Evolutionary conservation across 2,329 filamentous ascomycete genomes (phyloP).

Genomic region (Paraconiothyrium sp.): DNA sequence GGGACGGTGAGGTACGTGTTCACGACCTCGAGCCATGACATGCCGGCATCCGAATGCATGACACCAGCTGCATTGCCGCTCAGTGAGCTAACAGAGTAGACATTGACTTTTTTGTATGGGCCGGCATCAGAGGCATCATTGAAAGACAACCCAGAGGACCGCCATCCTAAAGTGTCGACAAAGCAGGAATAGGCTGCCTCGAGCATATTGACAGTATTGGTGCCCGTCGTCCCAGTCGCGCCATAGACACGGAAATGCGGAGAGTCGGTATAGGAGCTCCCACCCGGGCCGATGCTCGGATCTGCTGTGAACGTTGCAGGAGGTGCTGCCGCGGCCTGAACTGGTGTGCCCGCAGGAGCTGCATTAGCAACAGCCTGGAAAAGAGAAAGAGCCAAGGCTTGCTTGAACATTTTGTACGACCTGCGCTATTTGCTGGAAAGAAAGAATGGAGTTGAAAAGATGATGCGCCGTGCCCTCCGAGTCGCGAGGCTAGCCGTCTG

Average conservation of each 20-base stretch:
- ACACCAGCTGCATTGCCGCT: conserved; percentile 53
- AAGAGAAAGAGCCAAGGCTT: conserved; percentile 8
- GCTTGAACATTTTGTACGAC: conserved; percentile 2
- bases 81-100: conserved; percentile 48
- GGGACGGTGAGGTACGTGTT: conserved; percentile 51
- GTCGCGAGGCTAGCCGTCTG: not conserved
- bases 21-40: conserved; percentile 57
- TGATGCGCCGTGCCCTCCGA: not conserved
- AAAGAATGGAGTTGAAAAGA: not conserved
- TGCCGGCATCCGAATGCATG: conserved; percentile 53
- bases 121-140: conserved; percentile 45
- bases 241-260: conserved; percentile 55
- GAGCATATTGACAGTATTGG: conserved; percentile 52
- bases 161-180: conserved; percentile 30
- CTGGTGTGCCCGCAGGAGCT: conserved; percentile 6
- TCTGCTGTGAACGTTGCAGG: conserved; percentile 26
- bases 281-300: conserved; percentile 23
- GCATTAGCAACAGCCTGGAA: conserved; percentile 1
- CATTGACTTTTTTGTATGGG: conserved; percentile 57
- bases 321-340: conserved; percentile 11
- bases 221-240: conserved; percentile 37
- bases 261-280: conserved; percentile 23
- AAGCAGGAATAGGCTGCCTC: conserved; percentile 54
- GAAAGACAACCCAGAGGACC: conserved; percentile 32
- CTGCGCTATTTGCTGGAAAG: conserved; percentile 1